A percentile compares a stretch with the other conserved stretches of the same genome.
These are phyloP conservation scores for Plasmodium cynomolgi DNA, from an alignment of 169 alveolate species.

Conservation along the genomic window DNA sequence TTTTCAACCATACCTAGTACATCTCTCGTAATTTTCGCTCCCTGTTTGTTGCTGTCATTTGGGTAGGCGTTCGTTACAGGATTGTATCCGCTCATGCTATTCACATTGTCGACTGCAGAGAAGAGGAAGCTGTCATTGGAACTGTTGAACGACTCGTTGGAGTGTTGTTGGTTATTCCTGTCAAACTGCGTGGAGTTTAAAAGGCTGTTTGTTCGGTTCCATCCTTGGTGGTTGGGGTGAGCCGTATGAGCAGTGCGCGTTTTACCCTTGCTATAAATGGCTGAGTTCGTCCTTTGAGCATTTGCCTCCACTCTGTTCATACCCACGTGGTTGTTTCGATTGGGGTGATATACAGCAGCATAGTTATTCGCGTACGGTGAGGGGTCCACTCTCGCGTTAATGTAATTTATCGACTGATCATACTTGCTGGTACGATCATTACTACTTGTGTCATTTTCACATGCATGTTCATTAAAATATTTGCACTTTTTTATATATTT, in stretches of 20 bases:
- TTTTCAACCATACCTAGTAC: background rate
- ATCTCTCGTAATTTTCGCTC: background rate
- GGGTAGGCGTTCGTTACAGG: background rate
- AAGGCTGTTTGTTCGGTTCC: background rate
- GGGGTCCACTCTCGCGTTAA: background rate
- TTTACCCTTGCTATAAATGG: background rate
- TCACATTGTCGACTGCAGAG: background rate
- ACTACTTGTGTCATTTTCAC: slow-evolving; percentile 23
- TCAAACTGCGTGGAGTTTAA: background rate
- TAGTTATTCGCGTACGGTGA: background rate
- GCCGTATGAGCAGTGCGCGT: background rate
- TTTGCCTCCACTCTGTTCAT: background rate
- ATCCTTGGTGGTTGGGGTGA: background rate
- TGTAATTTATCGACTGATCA: slow-evolving; percentile 4
- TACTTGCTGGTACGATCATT: background rate
- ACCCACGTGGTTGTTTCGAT: background rate
- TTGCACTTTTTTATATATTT: slow-evolving; percentile 58
- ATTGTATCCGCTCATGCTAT: background rate
- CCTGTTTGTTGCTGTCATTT: background rate
- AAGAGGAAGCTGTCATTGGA: background rate
- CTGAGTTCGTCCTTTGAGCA: background rate
- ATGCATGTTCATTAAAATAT: slow-evolving; percentile 56
- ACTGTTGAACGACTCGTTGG: background rate
- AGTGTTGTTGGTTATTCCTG: background rate
- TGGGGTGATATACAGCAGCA: background rate